A percentile compares a stretch with the other conserved stretches of the same genome.
Conservation (phyloP, 768 basidiomycete genomes). For the Mrakia frigida region DNA sequence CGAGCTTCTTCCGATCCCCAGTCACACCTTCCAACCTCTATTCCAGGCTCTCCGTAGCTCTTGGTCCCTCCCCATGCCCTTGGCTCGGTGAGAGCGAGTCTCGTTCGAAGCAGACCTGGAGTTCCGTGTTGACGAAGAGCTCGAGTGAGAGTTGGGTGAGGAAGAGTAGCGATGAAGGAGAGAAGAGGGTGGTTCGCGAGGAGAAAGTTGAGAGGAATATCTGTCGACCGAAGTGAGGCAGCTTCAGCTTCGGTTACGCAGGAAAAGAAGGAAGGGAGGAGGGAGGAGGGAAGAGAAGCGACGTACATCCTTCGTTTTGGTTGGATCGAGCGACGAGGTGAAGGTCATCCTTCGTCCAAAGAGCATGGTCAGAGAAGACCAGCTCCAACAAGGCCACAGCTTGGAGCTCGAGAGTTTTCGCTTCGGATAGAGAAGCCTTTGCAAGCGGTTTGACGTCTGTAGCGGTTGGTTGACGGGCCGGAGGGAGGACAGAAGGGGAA, state of each 20-base stretch:
- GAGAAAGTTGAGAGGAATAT: neutral
- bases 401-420: neutral
- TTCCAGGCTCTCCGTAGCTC: conserved; percentile 1
- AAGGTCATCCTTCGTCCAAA: conserved; percentile 7
- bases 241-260: neutral
- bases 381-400: conserved; percentile 4
- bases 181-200: neutral
- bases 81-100: conserved; percentile 5
- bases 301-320: conserved; percentile 13
- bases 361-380: conserved; percentile 8
- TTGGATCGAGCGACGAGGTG: conserved; percentile 13
- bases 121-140: conserved; percentile 5
- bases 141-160: conserved; percentile 12
- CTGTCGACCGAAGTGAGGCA: neutral
- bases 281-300: neutral
- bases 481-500: neutral
- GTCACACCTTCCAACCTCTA: neutral
- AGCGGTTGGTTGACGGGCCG: neutral
- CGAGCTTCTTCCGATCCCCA: conserved; percentile 1
- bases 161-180: neutral
- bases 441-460: neutral
- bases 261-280: neutral
- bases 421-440: neutral
- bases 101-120: neutral
- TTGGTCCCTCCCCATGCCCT: conserved; percentile 9